Evolutionary conservation across 495 filamentous ascomycete genomes (phyloP), one percentile per base, ranked within the genome.

Genomic region (Cercophora sp.): DNA sequence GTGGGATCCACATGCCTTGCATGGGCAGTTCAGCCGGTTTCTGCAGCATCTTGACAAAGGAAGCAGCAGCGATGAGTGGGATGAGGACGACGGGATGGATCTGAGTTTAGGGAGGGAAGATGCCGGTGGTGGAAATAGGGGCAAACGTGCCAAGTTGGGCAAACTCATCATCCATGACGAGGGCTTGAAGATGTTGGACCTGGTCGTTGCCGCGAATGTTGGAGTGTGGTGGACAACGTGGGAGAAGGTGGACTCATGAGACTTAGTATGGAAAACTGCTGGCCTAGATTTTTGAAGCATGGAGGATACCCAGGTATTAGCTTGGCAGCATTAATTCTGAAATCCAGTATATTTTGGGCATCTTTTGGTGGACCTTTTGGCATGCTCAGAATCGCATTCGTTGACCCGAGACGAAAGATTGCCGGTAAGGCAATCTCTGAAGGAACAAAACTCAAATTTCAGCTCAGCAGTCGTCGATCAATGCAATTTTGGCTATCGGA

Each of bases 131-230:
- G 90, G 89, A 0, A 85, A 88, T 60, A 77, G 83, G 37, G 90
- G 90, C 1, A 91, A 86, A 62, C 82, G 88, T 55, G 92, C 88
- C 0, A 96, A 97, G 69, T 73, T 98, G 61, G 92, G 92, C 1
- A 98, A 96, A 70, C 64, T 96, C 49, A 87, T 98, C 27, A 80
- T 97, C 20, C 85, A 91, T 56, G 85, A 92, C 56, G 92, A 95
- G 58, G 93, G 93, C 0, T 72, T 96, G 49, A 94, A 94, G 70
- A 96, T 98, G 93, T 62, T 96, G 58, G 93, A 98, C 76, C 64
- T 98, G 46, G 77, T 95, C 1, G 89, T 97, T 23, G 88, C 92
- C 8, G 86, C 91, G 34, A 96, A 93, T 64, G 79, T 97, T 69
- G 87, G 85, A 1, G 78, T 96, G 34, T 97, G 91, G 87, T 96